Evolutionary conservation across 495 filamentous ascomycete species (phyloP).

Genomic region (Penicillium mononematosum): DNA sequence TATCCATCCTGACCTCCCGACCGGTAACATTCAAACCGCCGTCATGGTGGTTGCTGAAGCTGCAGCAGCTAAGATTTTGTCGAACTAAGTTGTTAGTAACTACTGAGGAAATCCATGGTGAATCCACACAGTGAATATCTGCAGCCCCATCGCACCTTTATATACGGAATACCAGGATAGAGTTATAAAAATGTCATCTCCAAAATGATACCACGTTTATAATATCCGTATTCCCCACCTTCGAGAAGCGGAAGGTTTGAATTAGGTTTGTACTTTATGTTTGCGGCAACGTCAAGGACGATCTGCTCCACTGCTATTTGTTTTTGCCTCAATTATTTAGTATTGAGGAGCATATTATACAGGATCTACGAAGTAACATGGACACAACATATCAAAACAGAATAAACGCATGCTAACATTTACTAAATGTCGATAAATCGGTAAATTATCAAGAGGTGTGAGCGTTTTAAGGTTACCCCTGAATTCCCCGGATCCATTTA

Average conservation of each 20-base stretch:
- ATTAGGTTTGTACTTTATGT: neutral
- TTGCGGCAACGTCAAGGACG: neutral
- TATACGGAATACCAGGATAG: too few relatives aligned
- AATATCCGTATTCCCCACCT: neutral
- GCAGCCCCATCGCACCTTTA: neutral
- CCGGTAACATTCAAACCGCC: slow-evolving; percentile 44
- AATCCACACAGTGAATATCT: neutral
- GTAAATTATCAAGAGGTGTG: neutral
- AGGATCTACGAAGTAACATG: neutral
- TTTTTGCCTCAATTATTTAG: too few relatives aligned
- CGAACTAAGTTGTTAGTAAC: slow-evolving; percentile 1
- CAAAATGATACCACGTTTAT: neutral
- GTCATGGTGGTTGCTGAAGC: slow-evolving; percentile 47
- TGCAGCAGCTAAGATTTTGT: slow-evolving; percentile 37
- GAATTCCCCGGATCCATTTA: neutral
- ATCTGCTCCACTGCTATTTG: neutral
- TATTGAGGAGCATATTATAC: neutral
- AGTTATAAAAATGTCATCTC: neutral
- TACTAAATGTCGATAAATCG: neutral
- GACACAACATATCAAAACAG: neutral
- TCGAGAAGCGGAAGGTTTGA: neutral
- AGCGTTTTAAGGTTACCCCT: neutral
- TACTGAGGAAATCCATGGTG: neutral
- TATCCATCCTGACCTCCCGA: slow-evolving; percentile 47
- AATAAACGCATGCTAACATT: neutral